Base-by-base conservation (phyloP, 1,284 basidiomycete species). In the Marasmius fiardii region DNA sequence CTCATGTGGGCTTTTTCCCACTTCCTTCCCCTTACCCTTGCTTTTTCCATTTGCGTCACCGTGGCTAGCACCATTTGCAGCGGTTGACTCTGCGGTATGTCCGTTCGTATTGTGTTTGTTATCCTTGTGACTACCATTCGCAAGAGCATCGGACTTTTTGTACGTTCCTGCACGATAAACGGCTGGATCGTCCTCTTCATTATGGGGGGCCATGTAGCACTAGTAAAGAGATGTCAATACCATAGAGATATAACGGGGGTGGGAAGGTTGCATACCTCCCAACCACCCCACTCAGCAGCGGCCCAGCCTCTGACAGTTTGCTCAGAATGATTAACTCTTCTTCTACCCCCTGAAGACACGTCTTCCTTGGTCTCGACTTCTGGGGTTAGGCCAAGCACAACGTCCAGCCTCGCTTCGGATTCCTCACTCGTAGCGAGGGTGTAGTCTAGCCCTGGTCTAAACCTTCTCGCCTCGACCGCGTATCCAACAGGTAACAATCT, bases 161-260 rank as follows among this genome's bases (percentile, higher is more conserved):
- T 70, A 74, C 10, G 78, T 76, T 33, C 85, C 77, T 1, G 88
- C 86, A 43, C 93, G 89, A 71, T 97, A 98, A 16, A 97, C 90
- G 2, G 94, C 93, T 4, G 95, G 95, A 69, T 96, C 94, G 63
- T 95, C 93, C 61, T 92, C 92, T 67, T 92, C 93, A 61, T 95
- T 89, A 59, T 95, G 93, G 31, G 92, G 90, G 2, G 94, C 90
- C 85, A 97, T 93, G 71, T 97, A 98, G 69, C 93, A 96, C 86
- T 91, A 58, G 5, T 55, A 35, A 18, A 20, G 21, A 28, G 18
- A n/a, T 37, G 23, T 35, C 24, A 56, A 28, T 34, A 61, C n/a
- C 8, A 41, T 35, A 26, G 24, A 59, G 34, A 44, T 51, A 18
- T 51, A 6, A 47, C 18, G 48, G 26, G 21, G 60, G 4, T 31